Percentiles rank a stretch among this genome's conserved stretches.
Conservation (phyloP, 129 eudicot genomes). For the Kitagawia praeruptora region DNA sequence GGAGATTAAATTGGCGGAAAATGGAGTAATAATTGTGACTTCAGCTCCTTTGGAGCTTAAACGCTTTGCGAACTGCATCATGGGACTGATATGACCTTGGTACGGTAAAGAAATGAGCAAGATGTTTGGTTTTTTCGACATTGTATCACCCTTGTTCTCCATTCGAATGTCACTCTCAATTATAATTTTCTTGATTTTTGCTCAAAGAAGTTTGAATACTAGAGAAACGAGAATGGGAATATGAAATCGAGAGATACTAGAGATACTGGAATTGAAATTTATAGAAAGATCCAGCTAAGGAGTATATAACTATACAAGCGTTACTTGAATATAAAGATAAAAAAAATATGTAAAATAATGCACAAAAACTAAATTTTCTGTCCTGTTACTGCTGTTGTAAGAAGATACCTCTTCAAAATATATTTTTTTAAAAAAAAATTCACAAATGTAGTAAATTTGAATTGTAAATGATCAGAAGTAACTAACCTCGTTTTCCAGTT, state of each 20-base stretch:
- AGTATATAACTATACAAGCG: too few relatives aligned
- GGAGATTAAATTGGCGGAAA: not conserved
- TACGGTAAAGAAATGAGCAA: conserved; percentile 1
- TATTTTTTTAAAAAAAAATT: too few relatives aligned
- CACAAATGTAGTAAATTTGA: not conserved
- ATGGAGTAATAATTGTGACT: conserved; percentile 27
- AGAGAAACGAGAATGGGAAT: not conserved
- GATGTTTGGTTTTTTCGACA: conserved; percentile 9
- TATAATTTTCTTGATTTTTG: not conserved
- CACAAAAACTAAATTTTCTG: too few relatives aligned
- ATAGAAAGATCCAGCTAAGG: not conserved
- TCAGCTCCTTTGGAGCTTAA: conserved; percentile 24
- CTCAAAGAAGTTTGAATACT: not conserved
- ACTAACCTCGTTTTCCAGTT: not conserved
- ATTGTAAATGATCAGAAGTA: not conserved
- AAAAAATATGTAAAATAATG: too few relatives aligned
- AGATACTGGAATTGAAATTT: not conserved
- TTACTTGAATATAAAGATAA: too few relatives aligned
- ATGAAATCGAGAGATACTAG: too few relatives aligned
- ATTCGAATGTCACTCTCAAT: not conserved
- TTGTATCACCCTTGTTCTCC: not conserved
- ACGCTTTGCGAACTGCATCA: conserved; percentile 26
- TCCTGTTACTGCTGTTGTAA: too few relatives aligned
- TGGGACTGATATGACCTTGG: conserved; percentile 42
- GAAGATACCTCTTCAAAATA: too few relatives aligned